Percentiles rank a stretch among this genome's conserved stretches.
phyloP scores from a whole-genome alignment of 2,329 filamentous ascomycete species.

The Aureobasidium sp. region DNA sequence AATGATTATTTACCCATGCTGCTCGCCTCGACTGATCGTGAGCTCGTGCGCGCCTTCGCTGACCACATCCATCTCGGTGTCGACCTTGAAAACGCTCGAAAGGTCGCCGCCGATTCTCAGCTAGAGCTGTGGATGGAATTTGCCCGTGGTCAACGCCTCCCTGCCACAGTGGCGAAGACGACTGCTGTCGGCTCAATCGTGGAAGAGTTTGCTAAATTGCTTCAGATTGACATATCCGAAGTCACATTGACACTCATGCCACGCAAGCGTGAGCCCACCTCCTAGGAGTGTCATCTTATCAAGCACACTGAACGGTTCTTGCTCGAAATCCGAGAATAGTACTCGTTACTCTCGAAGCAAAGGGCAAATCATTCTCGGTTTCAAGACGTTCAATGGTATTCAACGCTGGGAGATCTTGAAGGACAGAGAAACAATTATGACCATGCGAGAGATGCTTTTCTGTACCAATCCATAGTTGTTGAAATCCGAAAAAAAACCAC shows the following conservation, averaged over 20 bases:
- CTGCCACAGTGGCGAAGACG: neutral
- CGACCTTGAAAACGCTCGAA: neutral
- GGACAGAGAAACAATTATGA: too few species aligned
- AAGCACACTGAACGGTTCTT: too few species aligned
- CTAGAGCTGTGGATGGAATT: neutral
- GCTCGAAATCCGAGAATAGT: too few species aligned
- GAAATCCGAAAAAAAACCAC: too few species aligned
- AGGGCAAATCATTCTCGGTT: too few species aligned
- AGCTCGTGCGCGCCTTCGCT: neutral
- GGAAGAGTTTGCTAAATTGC: neutral
- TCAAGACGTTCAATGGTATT: too few species aligned
- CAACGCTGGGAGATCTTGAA: too few species aligned
- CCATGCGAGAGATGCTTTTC: too few species aligned
- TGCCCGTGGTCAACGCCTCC: neutral
- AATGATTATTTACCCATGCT: neutral
- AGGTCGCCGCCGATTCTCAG: neutral
- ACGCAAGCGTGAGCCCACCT: too few species aligned
- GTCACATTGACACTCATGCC: neutral
- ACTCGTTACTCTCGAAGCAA: too few species aligned
- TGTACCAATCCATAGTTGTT: too few species aligned
- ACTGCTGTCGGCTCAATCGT: neutral
- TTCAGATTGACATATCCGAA: neutral
- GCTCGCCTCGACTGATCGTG: neutral
- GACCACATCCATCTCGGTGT: neutral
- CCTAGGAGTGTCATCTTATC: too few species aligned